Percentiles rank a stretch among this genome's conserved stretches.
Evolutionary conservation across 805 yeast species (phyloP).

Genomic region (Yarrowia yakushimensis): DNA sequence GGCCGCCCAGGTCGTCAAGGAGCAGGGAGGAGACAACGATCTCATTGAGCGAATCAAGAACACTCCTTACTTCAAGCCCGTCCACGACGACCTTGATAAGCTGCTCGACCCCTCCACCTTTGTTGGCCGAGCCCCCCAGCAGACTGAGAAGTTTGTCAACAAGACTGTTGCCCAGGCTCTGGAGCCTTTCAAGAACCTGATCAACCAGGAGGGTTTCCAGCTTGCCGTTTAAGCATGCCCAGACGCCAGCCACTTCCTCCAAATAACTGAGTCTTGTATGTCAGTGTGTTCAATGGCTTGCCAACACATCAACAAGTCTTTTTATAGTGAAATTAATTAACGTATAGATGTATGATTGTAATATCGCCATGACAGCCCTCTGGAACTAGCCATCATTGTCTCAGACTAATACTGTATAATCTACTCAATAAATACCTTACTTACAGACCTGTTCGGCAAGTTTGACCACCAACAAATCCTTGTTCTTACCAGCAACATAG

Average conservation of each 20-base stretch:
- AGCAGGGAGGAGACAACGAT: conserved; percentile 98
- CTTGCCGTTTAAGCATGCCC: conserved; percentile 59
- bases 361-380: no score
- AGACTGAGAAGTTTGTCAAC: conserved; percentile 87
- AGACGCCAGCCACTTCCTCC: not conserved
- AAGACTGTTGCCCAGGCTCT: conserved; percentile 82
- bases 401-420: not conserved
- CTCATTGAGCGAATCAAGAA: conserved; percentile 80
- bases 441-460: not conserved
- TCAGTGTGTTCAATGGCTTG: not conserved
- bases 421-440: not conserved
- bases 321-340: conserved; percentile 5
- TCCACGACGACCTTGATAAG: conserved; percentile 75
- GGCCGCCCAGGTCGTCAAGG: conserved; percentile 96
- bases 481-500: not conserved
- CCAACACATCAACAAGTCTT: not conserved
- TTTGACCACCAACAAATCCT: conserved; percentile 10
- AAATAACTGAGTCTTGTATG: not conserved
- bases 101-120: conserved; percentile 90
- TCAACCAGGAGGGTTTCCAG: conserved; percentile 67
- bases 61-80: conserved; percentile 80
- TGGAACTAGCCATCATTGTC: not conserved
- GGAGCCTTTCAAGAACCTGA: conserved; percentile 54
- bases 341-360: not conserved
- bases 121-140: conserved; percentile 98